Percentiles rank a stretch among this genome's conserved stretches.
These are phyloP conservation scores for Agaricus blazei DNA, from an alignment of 768 basidiomycete species.

Conservation along the genomic window DNA sequence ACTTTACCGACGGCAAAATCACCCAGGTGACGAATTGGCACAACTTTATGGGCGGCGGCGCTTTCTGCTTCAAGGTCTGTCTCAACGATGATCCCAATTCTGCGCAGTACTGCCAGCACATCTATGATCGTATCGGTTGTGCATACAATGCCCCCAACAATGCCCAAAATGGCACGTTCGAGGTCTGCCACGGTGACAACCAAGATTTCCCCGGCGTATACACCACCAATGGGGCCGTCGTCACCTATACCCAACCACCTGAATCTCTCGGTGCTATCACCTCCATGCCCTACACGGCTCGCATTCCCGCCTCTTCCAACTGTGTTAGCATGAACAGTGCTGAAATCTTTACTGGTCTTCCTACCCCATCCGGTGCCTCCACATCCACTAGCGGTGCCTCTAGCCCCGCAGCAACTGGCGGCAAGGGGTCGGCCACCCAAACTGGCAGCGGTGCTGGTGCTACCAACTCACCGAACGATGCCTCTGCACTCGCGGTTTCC, in stretches of 20 bases:
- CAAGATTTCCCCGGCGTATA: slow-evolving; percentile 56
- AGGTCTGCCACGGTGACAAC: slow-evolving; percentile 61
- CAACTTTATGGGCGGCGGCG: slow-evolving; percentile 63
- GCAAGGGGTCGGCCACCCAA: background rate
- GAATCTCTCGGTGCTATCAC: slow-evolving; percentile 33
- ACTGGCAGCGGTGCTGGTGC: background rate
- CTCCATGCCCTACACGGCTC: slow-evolving; percentile 30
- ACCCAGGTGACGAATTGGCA: slow-evolving; percentile 66
- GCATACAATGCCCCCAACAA: slow-evolving; percentile 65
- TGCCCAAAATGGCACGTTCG: slow-evolving; percentile 55
- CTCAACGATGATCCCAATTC: slow-evolving; percentile 50
- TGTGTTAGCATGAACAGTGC: slow-evolving; percentile 27
- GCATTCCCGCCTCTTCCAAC: slow-evolving; percentile 30
- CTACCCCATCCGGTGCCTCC: slow-evolving; percentile 3
- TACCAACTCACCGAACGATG: slow-evolving; percentile 10
- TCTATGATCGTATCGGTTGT: slow-evolving; percentile 72
- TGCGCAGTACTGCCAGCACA: slow-evolving; percentile 60
- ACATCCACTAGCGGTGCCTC: background rate
- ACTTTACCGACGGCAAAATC: slow-evolving; percentile 33
- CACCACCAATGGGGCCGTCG: slow-evolving; percentile 27
- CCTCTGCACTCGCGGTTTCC: slow-evolving; percentile 17
- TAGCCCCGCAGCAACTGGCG: background rate
- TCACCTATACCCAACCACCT: slow-evolving; percentile 35
- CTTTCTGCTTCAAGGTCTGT: slow-evolving; percentile 72
- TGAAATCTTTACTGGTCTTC: slow-evolving; percentile 21